Evolutionary conservation across 495 filamentous ascomycete species (phyloP), one percentile per base, ranked within the genome.

Genomic region (Pseudotulostoma volvatum): DNA sequence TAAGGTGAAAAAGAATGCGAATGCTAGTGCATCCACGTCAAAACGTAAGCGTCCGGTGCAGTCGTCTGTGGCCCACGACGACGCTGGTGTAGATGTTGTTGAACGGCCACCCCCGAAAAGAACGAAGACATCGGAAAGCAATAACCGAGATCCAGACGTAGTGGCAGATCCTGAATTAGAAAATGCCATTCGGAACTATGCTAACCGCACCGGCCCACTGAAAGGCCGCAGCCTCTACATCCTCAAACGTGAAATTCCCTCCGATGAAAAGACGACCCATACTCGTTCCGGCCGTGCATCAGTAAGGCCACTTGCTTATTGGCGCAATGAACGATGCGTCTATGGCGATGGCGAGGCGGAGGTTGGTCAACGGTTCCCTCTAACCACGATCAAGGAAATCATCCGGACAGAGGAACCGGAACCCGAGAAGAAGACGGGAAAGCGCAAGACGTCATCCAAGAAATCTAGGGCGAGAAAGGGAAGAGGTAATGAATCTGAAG

Each of bases 261-360:
- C 56, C 9, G 59, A 73, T 40, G 64, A 68, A 31, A 50, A 54
- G 19, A 63, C 56, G 34, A 63, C 61, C 1, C 60, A 64, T 32
- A 69, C 69, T 18, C 70, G 74, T 33, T 74, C 64, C 17, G 74
- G 70, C 7, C 60, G 78, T 33, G 57, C 63, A 3, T 67, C 66
- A 9, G 70, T 86, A 39, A 73, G 79, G 43, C 90, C 90, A 4
- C 55, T 95, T n/a, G 73, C 77, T 28, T 88, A 66, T 52, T 96
- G 90, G 90, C 75, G 73, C 38, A 83, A 84, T 39, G 90, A 96
- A 50, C 71, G 71, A 17, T 68, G 79, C 38, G 68, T 84, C 2
- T 85, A 76, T 52, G 73, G 71, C 8, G 67, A 78, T 42, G 69
- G 68, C 20, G 64, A 64, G 37, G 62, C 63, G 13, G 59, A 55